Conservation (phyloP, 352 stramenopile genomes). For the Phytophthora melonis region DNA sequence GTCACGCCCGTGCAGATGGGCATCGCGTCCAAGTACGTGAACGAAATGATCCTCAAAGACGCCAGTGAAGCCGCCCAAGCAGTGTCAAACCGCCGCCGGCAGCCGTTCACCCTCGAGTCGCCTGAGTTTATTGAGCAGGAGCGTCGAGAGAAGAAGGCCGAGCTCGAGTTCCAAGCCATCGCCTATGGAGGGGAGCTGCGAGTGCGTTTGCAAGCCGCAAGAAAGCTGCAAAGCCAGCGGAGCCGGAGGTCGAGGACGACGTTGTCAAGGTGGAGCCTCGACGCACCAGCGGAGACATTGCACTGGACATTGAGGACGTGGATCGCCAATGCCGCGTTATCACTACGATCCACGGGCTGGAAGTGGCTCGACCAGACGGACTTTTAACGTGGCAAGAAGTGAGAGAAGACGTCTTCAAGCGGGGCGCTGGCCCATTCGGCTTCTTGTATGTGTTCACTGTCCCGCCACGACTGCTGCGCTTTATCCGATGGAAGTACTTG, state of each 20-base stretch:
- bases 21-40: slow-evolving; percentile 89
- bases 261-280: slow-evolving; percentile 23
- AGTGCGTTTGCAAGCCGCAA: slow-evolving; percentile 60
- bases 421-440: slow-evolving; percentile 63
- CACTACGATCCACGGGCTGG: slow-evolving; percentile 43
- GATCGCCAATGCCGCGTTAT: slow-evolving; percentile 59
- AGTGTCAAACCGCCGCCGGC: slow-evolving; percentile 67
- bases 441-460: slow-evolving; percentile 74
- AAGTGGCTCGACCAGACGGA: slow-evolving; percentile 54
- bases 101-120: slow-evolving; percentile 82
- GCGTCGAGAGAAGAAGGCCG: slow-evolving; percentile 72
- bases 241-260: slow-evolving; percentile 34
- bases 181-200: slow-evolving; percentile 63
- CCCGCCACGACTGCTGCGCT: slow-evolving; percentile 50
- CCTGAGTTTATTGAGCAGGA: slow-evolving; percentile 82
- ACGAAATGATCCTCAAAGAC: slow-evolving; percentile 90
- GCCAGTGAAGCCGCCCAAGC: slow-evolving; percentile 77
- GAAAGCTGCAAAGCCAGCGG: slow-evolving; percentile 32
- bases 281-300: slow-evolving; percentile 60
- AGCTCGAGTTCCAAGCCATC: slow-evolving; percentile 88
- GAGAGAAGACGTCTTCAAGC: slow-evolving; percentile 54
- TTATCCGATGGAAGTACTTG: slow-evolving; percentile 65
- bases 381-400: slow-evolving; percentile 54
- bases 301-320: slow-evolving; percentile 74
- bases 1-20: slow-evolving; percentile 91